phyloP scores from a whole-genome alignment of 164 flowering plant genomes.

The Berberis vulgaris region DNA sequence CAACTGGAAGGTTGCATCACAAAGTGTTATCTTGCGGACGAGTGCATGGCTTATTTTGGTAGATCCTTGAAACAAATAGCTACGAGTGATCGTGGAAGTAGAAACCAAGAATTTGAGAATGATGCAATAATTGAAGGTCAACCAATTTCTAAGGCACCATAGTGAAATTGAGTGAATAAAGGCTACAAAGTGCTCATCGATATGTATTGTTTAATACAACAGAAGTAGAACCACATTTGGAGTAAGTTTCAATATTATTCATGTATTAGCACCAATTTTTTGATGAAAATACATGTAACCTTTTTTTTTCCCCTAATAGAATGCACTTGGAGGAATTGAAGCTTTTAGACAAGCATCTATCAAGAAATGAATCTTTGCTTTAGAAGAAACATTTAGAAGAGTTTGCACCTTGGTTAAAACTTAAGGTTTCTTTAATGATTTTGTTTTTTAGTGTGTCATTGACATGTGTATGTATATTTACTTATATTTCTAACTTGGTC shows the following conservation, averaged over 20 bases:
- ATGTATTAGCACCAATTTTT: neutral
- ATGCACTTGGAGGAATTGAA: neutral
- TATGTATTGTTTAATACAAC: slow-evolving; percentile 4
- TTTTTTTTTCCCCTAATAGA: neutral
- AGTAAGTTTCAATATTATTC: neutral
- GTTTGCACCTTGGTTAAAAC: neutral
- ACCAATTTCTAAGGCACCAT: neutral
- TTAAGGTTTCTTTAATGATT: neutral
- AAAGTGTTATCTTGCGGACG: slow-evolving; percentile 6
- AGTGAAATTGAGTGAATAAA: neutral
- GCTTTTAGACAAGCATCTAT: neutral
- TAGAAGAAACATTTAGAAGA: neutral
- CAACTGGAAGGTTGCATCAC: slow-evolving; percentile 4
- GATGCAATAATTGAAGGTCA: neutral
- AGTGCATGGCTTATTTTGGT: slow-evolving; percentile 1
- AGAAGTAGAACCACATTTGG: neutral
- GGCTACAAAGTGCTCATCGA: neutral
- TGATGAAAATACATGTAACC: neutral
- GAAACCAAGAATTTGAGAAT: neutral
- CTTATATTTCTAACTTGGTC: too few relatives aligned
- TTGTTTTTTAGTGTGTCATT: neutral
- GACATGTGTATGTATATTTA: neutral
- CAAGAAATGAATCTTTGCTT: neutral
- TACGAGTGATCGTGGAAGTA: neutral
- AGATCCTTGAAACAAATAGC: neutral